Evolutionary conservation across 2,329 filamentous ascomycete species (phyloP).

Genomic region (Cladosporium sp.): DNA sequence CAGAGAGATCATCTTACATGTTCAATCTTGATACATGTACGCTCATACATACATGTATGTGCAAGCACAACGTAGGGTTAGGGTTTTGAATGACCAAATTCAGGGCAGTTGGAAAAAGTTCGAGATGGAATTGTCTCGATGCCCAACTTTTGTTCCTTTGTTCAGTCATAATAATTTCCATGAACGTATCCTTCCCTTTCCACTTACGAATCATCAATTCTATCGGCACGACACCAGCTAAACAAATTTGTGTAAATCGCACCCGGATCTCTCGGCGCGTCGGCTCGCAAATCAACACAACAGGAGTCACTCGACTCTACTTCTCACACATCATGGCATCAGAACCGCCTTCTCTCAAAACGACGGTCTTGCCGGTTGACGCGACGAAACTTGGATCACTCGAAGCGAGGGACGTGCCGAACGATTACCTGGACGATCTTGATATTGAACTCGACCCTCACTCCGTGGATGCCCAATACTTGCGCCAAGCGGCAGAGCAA

Average conservation of each 20-base stretch:
- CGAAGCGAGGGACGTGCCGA: slow-evolving; percentile 30
- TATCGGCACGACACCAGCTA: neutral
- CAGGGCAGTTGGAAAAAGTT: slow-evolving; percentile 4
- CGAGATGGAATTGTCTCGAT: slow-evolving; percentile 7
- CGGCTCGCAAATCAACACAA: neutral
- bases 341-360: slow-evolving; percentile 30
- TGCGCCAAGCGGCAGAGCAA: slow-evolving; percentile 67
- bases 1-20: neutral
- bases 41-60: neutral
- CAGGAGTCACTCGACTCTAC: neutral
- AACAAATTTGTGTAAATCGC: neutral
- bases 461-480: slow-evolving; percentile 52
- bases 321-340: slow-evolving; percentile 23
- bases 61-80: neutral
- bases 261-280: no score
- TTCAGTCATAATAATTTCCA: slow-evolving; percentile 6
- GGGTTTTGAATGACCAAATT: neutral
- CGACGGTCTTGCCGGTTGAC: slow-evolving; percentile 45
- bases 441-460: slow-evolving; percentile 32
- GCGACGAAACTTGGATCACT: slow-evolving; percentile 44
- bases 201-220: neutral
- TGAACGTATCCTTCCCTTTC: neutral
- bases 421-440: slow-evolving; percentile 42
- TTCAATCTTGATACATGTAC: neutral
- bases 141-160: neutral